A percentile compares a stretch with the other conserved stretches of the same genome.
phyloP scores from a whole-genome alignment of 352 stramenopile species.

The Phytophthora sp. region DNA sequence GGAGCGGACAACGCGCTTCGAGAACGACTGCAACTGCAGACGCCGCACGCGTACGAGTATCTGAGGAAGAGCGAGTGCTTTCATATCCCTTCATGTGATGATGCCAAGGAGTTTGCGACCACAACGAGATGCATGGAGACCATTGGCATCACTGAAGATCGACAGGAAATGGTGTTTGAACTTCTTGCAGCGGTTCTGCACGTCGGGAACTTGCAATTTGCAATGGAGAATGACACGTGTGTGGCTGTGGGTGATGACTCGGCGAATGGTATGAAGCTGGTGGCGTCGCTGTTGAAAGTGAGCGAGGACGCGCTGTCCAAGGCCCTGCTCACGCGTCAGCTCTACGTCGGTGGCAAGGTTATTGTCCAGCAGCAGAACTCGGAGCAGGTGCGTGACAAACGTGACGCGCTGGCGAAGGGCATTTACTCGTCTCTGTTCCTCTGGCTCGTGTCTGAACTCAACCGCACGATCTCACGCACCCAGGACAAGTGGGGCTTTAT shows the following conservation, averaged over 20 bases:
- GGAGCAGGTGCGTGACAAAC: conserved; percentile 88
- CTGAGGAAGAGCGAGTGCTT: conserved; percentile 89
- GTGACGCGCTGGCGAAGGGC: conserved; percentile 90
- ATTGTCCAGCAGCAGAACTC: conserved; percentile 91
- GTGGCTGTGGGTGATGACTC: conserved; percentile 60
- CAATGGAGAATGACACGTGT: conserved; percentile 82
- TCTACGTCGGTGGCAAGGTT: conserved; percentile 90
- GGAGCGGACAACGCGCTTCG: conserved; percentile 75
- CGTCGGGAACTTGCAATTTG: conserved; percentile 89
- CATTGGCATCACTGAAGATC: conserved; percentile 85
- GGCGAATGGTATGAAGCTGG: conserved; percentile 53
- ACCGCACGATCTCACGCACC: conserved; percentile 86
- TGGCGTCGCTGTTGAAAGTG: conserved; percentile 81
- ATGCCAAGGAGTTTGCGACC: conserved; percentile 84
- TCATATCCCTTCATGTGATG: conserved; percentile 70
- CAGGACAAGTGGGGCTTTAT: conserved; percentile 93
- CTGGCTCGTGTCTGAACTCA: conserved; percentile 91
- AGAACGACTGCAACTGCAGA: conserved; percentile 73
- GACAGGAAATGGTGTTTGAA: conserved; percentile 87
- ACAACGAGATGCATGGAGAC: conserved; percentile 88
- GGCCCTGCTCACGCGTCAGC: conserved; percentile 80
- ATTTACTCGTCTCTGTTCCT: conserved; percentile 94
- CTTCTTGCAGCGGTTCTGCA: conserved; percentile 87
- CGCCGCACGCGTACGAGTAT: conserved; percentile 88
- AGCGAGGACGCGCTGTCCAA: conserved; percentile 75